Conservation (phyloP, 148 eudicot species). For the Rhododendron ferrugineum region DNA sequence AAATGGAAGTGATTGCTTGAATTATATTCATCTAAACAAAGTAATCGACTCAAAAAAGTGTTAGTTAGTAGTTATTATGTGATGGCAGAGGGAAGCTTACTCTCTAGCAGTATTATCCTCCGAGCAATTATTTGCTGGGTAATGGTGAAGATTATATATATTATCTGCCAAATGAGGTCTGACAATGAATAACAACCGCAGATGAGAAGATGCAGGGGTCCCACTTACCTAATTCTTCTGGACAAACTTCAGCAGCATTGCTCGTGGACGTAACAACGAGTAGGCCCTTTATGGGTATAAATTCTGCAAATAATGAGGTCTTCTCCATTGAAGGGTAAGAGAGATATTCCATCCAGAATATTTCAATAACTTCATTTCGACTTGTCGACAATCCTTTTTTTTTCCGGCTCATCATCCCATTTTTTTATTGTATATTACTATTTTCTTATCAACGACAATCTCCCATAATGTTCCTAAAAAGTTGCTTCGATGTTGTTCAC, state of each 20-base stretch:
- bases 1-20: constrained; percentile 11
- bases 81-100: background rate
- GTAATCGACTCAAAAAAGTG: background rate
- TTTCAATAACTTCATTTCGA: background rate
- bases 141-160: constrained; percentile 7
- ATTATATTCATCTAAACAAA: background rate
- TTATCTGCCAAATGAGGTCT: constrained; percentile 23
- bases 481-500: background rate
- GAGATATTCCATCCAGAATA: constrained; percentile 4
- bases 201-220: constrained; percentile 68
- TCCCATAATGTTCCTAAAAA: background rate
- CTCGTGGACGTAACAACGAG: constrained; percentile 25
- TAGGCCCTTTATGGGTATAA: constrained; percentile 15
- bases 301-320: constrained; percentile 26
- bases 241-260: constrained; percentile 22
- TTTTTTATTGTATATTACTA: background rate
- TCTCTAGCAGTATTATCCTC: constrained; percentile 8
- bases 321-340: constrained; percentile 78
- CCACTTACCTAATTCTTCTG: constrained; percentile 26
- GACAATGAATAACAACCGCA: constrained; percentile 57
- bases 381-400: background rate
- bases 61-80: constrained; percentile 1
- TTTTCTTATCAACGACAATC: background rate
- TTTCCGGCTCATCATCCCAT: background rate
- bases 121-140: constrained; percentile 9